These are phyloP conservation scores for Acacia concinna DNA, from an alignment of 331 rosid species.

Conservation along the genomic window DNA sequence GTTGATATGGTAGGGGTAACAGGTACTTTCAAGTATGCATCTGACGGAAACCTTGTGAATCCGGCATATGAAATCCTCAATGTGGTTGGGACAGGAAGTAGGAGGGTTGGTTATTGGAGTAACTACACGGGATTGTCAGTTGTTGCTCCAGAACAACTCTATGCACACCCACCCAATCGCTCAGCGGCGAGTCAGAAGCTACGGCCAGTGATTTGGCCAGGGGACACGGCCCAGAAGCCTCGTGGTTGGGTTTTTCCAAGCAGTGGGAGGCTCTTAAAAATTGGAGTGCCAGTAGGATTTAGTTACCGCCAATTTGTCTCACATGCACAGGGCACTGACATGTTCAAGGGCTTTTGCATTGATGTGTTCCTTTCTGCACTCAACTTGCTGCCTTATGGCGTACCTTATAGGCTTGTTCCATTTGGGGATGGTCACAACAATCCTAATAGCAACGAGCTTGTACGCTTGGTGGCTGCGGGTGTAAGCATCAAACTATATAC, in stretches of 20 bases:
- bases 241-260: slow-evolving; percentile 97
- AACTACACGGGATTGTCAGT: slow-evolving; percentile 77
- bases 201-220: slow-evolving; percentile 72
- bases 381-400: slow-evolving; percentile 80
- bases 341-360: slow-evolving; percentile 79
- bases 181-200: slow-evolving; percentile 51
- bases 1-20: slow-evolving; percentile 78
- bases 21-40: slow-evolving; percentile 61
- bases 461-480: slow-evolving; percentile 61
- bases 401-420: slow-evolving; percentile 61
- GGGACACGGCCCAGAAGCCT: slow-evolving; percentile 63
- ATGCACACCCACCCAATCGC: slow-evolving; percentile 52
- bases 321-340: slow-evolving; percentile 52
- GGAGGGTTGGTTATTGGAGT: slow-evolving; percentile 91
- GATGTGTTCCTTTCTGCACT: slow-evolving; percentile 86
- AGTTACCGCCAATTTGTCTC: slow-evolving; percentile 66
- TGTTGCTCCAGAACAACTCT: slow-evolving; percentile 57
- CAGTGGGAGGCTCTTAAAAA: slow-evolving; percentile 72
- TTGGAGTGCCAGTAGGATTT: slow-evolving; percentile 72
- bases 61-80: slow-evolving; percentile 86
- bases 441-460: slow-evolving; percentile 67
- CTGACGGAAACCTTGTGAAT: slow-evolving; percentile 53
- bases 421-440: slow-evolving; percentile 69
- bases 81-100: slow-evolving; percentile 64
- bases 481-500: slow-evolving; percentile 61